A percentile compares a stretch with the other conserved stretches of the same genome.
These are phyloP conservation scores for Metarhizium anisopliae DNA, from an alignment of 2,329 filamentous ascomycete genomes.

Conservation along the genomic window DNA sequence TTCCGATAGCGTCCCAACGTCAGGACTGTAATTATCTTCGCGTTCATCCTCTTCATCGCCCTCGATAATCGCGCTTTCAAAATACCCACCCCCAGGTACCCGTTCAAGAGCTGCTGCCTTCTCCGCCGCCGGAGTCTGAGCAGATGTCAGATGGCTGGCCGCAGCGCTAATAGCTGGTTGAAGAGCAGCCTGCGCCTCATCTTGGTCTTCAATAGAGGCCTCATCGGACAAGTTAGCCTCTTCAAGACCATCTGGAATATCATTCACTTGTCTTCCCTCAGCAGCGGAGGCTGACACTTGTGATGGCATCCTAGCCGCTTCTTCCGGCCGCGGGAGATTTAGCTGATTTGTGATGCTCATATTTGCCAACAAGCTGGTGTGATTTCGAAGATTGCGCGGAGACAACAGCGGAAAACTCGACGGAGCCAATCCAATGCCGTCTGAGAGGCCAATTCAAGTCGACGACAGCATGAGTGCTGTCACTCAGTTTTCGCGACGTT, in stretches of 20 bases:
- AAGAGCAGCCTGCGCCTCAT: conserved; percentile 50
- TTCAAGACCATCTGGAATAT: conserved; percentile 4
- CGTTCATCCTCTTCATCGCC: conserved; percentile 9
- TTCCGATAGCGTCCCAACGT: conserved; percentile 8
- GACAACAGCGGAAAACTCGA: neutral
- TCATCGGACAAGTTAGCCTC: conserved; percentile 11
- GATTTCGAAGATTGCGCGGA: neutral
- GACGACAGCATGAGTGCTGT: neutral
- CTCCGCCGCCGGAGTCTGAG: conserved; percentile 47
- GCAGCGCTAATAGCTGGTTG: conserved; percentile 49
- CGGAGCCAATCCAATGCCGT: neutral
- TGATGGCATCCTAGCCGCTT: neutral
- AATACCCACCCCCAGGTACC: conserved; percentile 15
- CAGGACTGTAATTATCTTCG: conserved; percentile 13
- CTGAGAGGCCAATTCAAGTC: neutral
- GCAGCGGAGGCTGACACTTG: neutral
- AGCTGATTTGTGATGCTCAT: neutral
- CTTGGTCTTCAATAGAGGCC: conserved; percentile 31
- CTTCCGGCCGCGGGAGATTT: neutral
- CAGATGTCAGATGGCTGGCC: conserved; percentile 46
- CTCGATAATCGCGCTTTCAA: conserved; percentile 11
- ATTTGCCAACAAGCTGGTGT: neutral
- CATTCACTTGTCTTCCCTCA: neutral
- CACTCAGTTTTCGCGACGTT: neutral
- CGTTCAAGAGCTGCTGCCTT: conserved; percentile 47